Percentiles rank a stretch among this genome's conserved stretches.
Evolutionary conservation across 2,329 filamentous ascomycete species (phyloP).

Genomic region (Aspergillus novofumigatus): DNA sequence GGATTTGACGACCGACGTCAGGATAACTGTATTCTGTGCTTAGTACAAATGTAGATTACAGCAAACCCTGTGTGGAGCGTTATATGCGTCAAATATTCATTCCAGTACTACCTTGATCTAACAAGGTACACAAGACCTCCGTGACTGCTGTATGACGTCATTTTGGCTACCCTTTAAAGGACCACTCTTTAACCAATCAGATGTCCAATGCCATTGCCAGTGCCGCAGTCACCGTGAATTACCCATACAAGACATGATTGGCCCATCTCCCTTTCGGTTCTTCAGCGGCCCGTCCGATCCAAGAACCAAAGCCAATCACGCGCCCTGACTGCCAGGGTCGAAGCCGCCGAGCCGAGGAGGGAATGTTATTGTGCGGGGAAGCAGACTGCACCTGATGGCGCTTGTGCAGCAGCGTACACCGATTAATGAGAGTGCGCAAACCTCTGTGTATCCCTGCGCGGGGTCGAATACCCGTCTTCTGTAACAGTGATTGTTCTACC

Average conservation of each 20-base stretch:
- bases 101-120: no score
- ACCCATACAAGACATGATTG: not conserved
- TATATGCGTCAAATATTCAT: no score
- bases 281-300: not conserved
- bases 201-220: no score
- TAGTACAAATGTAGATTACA: no score
- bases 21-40: not conserved
- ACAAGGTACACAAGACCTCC: no score
- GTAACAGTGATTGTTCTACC: not conserved
- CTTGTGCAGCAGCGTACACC: not conserved
- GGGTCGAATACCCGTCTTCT: not conserved
- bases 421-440: not conserved
- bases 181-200: not conserved
- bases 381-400: not conserved
- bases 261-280: not conserved
- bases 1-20: not conserved
- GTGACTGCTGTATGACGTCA: not conserved
- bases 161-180: not conserved
- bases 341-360: constrained; percentile 5
- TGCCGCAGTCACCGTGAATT: no score
- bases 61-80: not conserved
- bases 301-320: not conserved
- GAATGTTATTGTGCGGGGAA: not conserved
- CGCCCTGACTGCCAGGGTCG: constrained; percentile 28
- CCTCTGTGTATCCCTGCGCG: not conserved